These are phyloP conservation scores for Myxozyma nipponensis DNA, from an alignment of 805 yeast species.

Conservation along the genomic window DNA sequence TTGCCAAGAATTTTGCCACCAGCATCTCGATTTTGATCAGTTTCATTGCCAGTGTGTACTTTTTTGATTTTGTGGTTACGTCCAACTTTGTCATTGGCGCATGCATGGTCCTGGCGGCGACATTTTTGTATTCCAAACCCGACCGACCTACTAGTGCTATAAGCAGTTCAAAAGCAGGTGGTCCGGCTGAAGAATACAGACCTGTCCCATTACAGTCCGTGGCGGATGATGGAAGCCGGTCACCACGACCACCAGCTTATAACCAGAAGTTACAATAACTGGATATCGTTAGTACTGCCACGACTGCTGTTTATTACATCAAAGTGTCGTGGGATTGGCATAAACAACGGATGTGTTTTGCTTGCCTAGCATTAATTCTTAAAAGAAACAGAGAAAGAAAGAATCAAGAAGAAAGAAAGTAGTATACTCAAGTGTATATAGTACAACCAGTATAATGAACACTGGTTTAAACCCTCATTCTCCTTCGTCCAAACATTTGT, in stretches of 20 bases:
- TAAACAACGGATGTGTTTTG: too few relatives aligned
- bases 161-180: background rate
- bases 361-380: too few relatives aligned
- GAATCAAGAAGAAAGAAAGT: too few relatives aligned
- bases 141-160: slow-evolving; percentile 9
- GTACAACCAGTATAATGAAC: too few relatives aligned
- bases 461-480: too few relatives aligned
- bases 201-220: slow-evolving; percentile 21
- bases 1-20: slow-evolving; percentile 44
- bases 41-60: slow-evolving; percentile 39
- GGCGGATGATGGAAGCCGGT: slow-evolving; percentile 10
- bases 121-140: slow-evolving; percentile 38
- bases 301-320: too few relatives aligned
- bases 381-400: too few relatives aligned
- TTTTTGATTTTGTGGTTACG: slow-evolving; percentile 39
- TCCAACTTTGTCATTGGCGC: slow-evolving; percentile 39
- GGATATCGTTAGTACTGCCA: background rate
- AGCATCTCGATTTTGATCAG: slow-evolving; percentile 41
- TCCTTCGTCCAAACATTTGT: too few relatives aligned
- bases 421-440: too few relatives aligned
- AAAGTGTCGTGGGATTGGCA: too few relatives aligned
- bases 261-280: slow-evolving; percentile 11
- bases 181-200: slow-evolving; percentile 6
- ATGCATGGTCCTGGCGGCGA: slow-evolving; percentile 37
- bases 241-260: slow-evolving; percentile 7